Conservation (phyloP, 2,329 filamentous ascomycete species). For the Pseudogymnoascus pannorum region DNA sequence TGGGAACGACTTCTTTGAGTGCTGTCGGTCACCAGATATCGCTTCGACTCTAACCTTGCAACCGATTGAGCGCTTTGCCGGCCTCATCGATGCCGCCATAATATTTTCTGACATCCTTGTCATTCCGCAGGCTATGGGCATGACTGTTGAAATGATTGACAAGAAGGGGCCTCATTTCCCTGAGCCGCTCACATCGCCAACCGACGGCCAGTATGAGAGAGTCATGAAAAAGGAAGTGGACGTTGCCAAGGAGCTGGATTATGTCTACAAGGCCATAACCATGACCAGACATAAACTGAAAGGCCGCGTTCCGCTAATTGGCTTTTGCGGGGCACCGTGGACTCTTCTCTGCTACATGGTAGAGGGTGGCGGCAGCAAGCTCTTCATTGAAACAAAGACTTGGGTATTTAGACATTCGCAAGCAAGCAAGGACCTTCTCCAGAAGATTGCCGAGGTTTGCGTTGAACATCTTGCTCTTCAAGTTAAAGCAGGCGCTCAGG, state of each 20-base stretch:
- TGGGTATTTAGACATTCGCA: conserved; percentile 90
- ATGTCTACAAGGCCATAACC: conserved; percentile 94
- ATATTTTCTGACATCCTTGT: conserved; percentile 99
- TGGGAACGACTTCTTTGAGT: conserved; percentile 89
- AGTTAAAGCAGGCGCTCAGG: conserved; percentile 87
- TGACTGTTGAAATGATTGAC: conserved; percentile 97
- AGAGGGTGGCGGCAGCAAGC: conserved; percentile 89
- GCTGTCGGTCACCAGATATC: conserved; percentile 87
- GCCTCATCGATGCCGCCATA: conserved; percentile 90
- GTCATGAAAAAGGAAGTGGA: conserved; percentile 74
- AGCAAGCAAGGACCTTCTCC: conserved; percentile 71
- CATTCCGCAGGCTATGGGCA: conserved; percentile 95
- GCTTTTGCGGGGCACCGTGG: conserved; percentile 96
- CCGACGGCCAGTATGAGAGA: conserved; percentile 74
- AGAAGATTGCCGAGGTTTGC: conserved; percentile 90
- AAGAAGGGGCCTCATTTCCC: conserved; percentile 96
- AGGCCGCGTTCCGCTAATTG: conserved; percentile 85
- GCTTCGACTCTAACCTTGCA: conserved; percentile 91
- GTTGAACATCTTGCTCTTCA: conserved; percentile 91
- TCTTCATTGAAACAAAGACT: conserved; percentile 90
- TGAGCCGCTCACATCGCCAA: conserved; percentile 67
- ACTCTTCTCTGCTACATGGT: conserved; percentile 98
- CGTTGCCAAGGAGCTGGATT: conserved; percentile 76
- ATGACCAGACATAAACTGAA: conserved; percentile 80
- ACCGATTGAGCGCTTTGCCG: conserved; percentile 83